phyloP scores from a whole-genome alignment of 2,329 filamentous ascomycete genomes.

The Chaetomium sp. region DNA sequence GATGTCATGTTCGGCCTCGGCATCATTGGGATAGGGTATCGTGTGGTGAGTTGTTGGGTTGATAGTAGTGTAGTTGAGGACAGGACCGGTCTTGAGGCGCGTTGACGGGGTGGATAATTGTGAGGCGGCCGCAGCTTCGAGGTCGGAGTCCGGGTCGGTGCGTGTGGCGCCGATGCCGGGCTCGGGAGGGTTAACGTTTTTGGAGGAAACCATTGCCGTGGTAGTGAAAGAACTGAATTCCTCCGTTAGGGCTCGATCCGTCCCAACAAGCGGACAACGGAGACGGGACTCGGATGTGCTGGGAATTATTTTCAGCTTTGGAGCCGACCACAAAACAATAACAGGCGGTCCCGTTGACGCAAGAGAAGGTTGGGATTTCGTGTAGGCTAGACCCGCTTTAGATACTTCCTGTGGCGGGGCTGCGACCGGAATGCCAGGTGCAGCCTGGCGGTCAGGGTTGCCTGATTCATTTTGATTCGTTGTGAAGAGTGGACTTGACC shows the following conservation, averaged over 20 bases:
- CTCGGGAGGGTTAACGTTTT: background rate
- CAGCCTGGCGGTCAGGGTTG: too few species aligned
- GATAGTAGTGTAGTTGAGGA: background rate
- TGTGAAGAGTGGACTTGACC: too few species aligned
- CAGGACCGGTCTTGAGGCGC: background rate
- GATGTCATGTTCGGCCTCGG: background rate
- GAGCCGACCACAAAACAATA: background rate
- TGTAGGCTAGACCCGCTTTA: conserved; percentile 7
- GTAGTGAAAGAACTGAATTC: background rate
- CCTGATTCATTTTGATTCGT: too few species aligned
- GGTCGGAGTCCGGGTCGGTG: background rate
- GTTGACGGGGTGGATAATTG: background rate
- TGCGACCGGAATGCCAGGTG: too few species aligned
- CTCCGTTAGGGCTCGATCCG: background rate
- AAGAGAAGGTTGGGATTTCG: conserved; percentile 11
- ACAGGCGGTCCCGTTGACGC: background rate
- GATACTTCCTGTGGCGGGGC: too few species aligned
- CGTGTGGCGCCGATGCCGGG: background rate
- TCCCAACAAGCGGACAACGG: background rate
- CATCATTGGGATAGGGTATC: conserved; percentile 33
- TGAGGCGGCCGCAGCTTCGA: background rate
- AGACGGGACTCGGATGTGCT: background rate
- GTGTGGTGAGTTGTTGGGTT: background rate
- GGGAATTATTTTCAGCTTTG: background rate
- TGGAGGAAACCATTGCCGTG: background rate